A percentile compares a stretch with the other conserved stretches of the same genome.
These are phyloP conservation scores for Didymella pomorum DNA, from an alignment of 2,329 filamentous ascomycete species.

Conservation along the genomic window DNA sequence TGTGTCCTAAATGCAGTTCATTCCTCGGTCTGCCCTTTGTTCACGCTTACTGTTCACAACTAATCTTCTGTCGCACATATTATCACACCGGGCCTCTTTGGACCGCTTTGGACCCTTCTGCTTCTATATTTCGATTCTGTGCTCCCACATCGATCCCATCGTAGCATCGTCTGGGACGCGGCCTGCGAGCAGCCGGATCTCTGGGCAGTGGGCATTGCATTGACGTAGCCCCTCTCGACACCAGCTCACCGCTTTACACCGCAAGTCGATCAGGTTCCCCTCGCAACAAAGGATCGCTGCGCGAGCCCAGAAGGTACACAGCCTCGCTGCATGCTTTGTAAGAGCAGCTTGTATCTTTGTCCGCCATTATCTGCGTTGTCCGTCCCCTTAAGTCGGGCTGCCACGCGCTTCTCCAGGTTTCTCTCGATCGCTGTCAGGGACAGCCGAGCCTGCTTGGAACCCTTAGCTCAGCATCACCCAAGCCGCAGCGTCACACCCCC, in stretches of 20 bases:
- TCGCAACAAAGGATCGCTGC: slow-evolving; percentile 11
- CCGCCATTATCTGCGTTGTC: slow-evolving; percentile 8
- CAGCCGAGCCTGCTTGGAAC: slow-evolving; percentile 8
- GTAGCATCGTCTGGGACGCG: slow-evolving; percentile 18
- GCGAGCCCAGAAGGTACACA: slow-evolving; percentile 13
- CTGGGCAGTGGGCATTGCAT: slow-evolving; percentile 19
- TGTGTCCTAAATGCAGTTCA: slow-evolving; percentile 16
- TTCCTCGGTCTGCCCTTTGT: slow-evolving; percentile 14
- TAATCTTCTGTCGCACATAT: slow-evolving; percentile 19
- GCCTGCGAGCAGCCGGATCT: slow-evolving; percentile 15
- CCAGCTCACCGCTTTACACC: slow-evolving; percentile 19
- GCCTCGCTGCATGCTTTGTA: slow-evolving; percentile 18
- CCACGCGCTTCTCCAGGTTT: slow-evolving; percentile 21
- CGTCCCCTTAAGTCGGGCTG: slow-evolving; percentile 11
- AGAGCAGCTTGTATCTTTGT: slow-evolving; percentile 13
- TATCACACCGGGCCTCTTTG: slow-evolving; percentile 1
- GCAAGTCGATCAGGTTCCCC: slow-evolving; percentile 18
- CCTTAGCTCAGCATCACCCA: slow-evolving; percentile 19
- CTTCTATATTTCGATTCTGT: slow-evolving; percentile 24
- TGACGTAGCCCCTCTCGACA: slow-evolving; percentile 21
- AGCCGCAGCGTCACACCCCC: slow-evolving; percentile 20
- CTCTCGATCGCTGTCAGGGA: slow-evolving; percentile 19
- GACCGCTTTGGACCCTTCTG: slow-evolving; percentile 8
- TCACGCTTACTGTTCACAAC: slow-evolving; percentile 14
- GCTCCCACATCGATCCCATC: slow-evolving; percentile 16